Base-by-base conservation (phyloP, 2,329 filamentous ascomycete genomes). In the Cladophialophora exuberans region DNA sequence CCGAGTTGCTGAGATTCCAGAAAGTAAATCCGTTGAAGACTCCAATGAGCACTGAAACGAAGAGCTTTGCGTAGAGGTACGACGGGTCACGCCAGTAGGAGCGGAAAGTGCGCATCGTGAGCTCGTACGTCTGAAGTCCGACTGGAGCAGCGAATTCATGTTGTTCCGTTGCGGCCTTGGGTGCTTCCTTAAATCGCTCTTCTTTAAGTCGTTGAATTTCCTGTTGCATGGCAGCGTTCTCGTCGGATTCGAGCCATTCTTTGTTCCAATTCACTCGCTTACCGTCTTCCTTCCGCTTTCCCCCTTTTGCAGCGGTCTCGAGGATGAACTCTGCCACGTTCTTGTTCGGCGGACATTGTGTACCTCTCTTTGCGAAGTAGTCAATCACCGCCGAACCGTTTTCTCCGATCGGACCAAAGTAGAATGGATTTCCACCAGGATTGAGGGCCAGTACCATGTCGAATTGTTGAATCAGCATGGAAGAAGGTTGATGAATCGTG, bases 11-110 rank as follows among this genome's bases (percentile, higher is more conserved):
- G 2, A 90, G 79, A 63, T 85, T 76, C 76, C 81, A 90, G 73
- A 90, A 91, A 3, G 87, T 90, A 72, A 90, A 90, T 18, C 59
- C 87, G 72, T 89, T 90, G 78, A 91, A 89, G 68, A 90, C 83
- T 13, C 86, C 88, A 39, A 88, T 78, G 57, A 90, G 80, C 54
- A 89, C 82, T 3, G 84, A 79, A 28, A 85, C 80, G 70, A 90
- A 91, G 22, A 93, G 73, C 67, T 90, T 90, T 56, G 86, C 84
- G 69, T 90, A 91, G 52, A 90, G 76, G 69, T 92, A 93, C 1
- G 83, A 85, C 0, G 88, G 85, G 59, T 89, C 84, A 11, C 89
- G 81, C 87, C 87, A 91, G 73, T 90, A 86, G 62, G 89, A 83
- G 3, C 76, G 75, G 70, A 90, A 90, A 45, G 87, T 80, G 18